These are phyloP conservation scores for Aureobasidium zeae DNA, from an alignment of 2,329 filamentous ascomycete species.

Conservation along the genomic window DNA sequence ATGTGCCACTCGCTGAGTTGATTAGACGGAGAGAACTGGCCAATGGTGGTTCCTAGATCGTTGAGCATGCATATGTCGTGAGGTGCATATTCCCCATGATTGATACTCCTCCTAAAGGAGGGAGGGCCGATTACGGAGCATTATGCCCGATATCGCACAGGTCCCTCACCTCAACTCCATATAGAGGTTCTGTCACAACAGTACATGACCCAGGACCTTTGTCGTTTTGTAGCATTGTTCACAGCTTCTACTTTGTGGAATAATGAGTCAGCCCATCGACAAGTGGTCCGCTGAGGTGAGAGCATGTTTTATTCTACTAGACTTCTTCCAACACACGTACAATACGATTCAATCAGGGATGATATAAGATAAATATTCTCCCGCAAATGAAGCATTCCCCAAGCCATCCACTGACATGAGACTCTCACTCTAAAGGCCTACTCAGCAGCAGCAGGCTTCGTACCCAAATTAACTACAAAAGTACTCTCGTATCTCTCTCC, in stretches of 20 bases:
- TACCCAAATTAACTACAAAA: constrained; percentile 33
- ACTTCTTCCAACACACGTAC: too few relatives aligned
- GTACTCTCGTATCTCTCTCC: constrained; percentile 31
- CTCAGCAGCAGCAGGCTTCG: constrained; percentile 32
- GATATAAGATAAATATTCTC: too few relatives aligned
- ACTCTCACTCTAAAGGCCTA: too few relatives aligned
- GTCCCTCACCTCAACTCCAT: constrained; percentile 1
- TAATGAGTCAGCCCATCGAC: constrained; percentile 7
- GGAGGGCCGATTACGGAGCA: constrained; percentile 1
- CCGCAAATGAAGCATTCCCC: too few relatives aligned
- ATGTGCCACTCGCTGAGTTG: constrained; percentile 62
- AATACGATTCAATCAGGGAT: too few relatives aligned
- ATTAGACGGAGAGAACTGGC: constrained; percentile 44
- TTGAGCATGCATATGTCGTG: not conserved
- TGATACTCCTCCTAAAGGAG: not conserved
- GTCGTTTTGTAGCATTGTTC: too few relatives aligned
- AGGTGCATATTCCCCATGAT: not conserved
- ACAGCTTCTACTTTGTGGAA: too few relatives aligned
- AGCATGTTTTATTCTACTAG: too few relatives aligned
- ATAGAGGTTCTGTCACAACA: not conserved
- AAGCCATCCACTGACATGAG: too few relatives aligned
- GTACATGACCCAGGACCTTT: not conserved
- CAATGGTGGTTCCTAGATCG: not conserved
- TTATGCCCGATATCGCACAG: constrained; percentile 3
- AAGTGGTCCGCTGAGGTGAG: constrained; percentile 13